Conservation (phyloP, 2,329 filamentous ascomycete species). For the Magnaporthiopsis poae region DNA sequence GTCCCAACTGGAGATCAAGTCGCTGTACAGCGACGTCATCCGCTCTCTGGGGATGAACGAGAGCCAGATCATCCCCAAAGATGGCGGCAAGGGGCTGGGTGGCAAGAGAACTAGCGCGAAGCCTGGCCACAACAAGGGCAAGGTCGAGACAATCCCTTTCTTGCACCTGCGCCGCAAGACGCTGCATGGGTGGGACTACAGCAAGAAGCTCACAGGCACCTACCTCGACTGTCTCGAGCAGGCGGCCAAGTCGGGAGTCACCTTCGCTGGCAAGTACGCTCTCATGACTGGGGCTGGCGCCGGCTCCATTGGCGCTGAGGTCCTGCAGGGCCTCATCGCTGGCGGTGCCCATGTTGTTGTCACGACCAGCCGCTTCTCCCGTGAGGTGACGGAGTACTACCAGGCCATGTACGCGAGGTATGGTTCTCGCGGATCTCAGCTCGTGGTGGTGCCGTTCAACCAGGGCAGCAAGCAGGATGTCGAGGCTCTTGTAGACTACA, state of each 20-base stretch:
- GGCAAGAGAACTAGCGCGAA: constrained; percentile 42
- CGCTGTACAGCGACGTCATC: constrained; percentile 84
- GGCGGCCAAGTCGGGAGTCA: constrained; percentile 77
- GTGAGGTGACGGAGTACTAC: constrained; percentile 97
- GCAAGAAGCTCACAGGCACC: constrained; percentile 89
- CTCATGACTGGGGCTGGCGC: constrained; percentile 98
- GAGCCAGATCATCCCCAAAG: constrained; percentile 86
- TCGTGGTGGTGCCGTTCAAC: constrained; percentile 98
- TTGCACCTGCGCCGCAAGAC: constrained; percentile 91
- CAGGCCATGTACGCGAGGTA: constrained; percentile 96
- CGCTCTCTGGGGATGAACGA: constrained; percentile 96
- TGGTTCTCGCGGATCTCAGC: constrained; percentile 85
- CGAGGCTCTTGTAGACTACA: constrained; percentile 86
- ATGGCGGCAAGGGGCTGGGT: constrained; percentile 59
- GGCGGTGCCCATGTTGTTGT: constrained; percentile 95
- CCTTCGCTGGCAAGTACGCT: constrained; percentile 87
- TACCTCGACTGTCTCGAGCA: constrained; percentile 89
- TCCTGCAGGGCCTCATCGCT: constrained; percentile 88
- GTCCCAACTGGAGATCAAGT: constrained; percentile 92
- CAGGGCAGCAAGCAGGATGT: constrained; percentile 97
- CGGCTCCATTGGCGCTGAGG: constrained; percentile 93
- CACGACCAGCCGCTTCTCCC: constrained; percentile 91
- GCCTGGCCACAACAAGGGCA: constrained; percentile 62
- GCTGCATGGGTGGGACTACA: constrained; percentile 95
- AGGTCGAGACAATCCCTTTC: constrained; percentile 96